Percentiles rank a stretch among this genome's conserved stretches.
phyloP scores from a whole-genome alignment of 1,284 basidiomycete species.

The Malassezia vespertilionis region DNA sequence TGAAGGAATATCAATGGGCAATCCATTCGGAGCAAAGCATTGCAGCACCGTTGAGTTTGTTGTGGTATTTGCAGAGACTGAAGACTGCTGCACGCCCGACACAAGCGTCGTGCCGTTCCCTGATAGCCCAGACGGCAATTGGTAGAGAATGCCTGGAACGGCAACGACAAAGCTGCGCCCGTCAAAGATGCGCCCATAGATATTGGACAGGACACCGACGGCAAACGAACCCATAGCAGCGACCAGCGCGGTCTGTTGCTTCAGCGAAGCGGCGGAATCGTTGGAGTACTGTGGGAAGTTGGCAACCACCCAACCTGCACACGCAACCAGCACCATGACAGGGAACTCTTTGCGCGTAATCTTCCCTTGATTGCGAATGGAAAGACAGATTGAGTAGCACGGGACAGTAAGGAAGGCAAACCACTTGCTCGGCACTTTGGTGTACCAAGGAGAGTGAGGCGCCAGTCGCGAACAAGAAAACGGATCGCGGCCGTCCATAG shows the following conservation, averaged over 20 bases:
- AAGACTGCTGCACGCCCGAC: no score
- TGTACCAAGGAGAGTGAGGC: constrained; percentile 8
- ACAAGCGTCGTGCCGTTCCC: background rate
- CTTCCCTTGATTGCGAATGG: constrained; percentile 62
- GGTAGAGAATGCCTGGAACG: constrained; percentile 62
- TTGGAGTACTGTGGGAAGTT: constrained; percentile 7
- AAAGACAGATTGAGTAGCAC: constrained; percentile 62
- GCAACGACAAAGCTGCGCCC: constrained; percentile 65
- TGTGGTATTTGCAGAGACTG: no score
- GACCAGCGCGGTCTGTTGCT: constrained; percentile 37
- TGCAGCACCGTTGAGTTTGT: no score
- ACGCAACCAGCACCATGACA: constrained; percentile 60
- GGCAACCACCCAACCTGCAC: constrained; percentile 58
- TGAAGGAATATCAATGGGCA: no score
- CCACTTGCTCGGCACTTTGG: background rate
- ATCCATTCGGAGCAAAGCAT: no score
- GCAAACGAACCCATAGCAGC: constrained; percentile 59
- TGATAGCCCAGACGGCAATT: constrained; percentile 67
- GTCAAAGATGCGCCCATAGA: constrained; percentile 68
- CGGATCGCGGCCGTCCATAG: background rate
- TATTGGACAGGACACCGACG: constrained; percentile 69
- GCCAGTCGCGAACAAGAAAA: background rate
- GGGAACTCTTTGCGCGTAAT: constrained; percentile 60
- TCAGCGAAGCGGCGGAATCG: constrained; percentile 17
- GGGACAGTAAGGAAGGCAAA: constrained; percentile 64